Evolutionary conservation across 2,329 filamentous ascomycete species (phyloP), one percentile per base, ranked within the genome.

Genomic region (Fonsecaea pugnacius): DNA sequence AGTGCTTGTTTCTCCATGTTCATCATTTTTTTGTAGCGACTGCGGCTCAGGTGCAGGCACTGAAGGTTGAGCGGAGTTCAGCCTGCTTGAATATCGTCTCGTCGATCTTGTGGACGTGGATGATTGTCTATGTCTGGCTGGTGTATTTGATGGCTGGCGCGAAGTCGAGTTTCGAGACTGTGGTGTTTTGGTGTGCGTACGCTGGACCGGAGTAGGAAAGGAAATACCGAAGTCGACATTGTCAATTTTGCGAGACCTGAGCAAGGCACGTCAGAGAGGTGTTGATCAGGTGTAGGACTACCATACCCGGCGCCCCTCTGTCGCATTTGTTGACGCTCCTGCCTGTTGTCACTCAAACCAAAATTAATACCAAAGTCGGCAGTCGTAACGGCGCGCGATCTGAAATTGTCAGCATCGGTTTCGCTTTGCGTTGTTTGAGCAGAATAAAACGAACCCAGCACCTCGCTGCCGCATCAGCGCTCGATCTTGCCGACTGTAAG

Each of bases 381-480:
- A 16, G 52, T 57, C 14, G 50, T 51, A n/a, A 69, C 52, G 21
- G 58, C 51, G 33, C 67, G 66, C 21, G 63, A 62, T 54, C 62
- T 59, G 58, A 24, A 3, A 40, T 33, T 21, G 38, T 59, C 43
- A 61, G 50, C 38, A 24, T 48, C 36, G 58, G 60, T 36, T 32
- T 43, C 12, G 60, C 65, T 65, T 54, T 8, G 43, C 7, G 3
- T n/a, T 10, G 12, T 50, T 24, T 30, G 4, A 27, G n/a, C 38
- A 36, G 16, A 10, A 52, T 55, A 70, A 5, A 72, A 75, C 81
- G 72, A 81, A 85, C 82, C 79, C 83, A 73, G 83, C 83, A 73
- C 83, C 83, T 72, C 83, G 83, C 75, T 84, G 80, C 75, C 83
- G 83, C 81, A 84, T 83, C 72, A 81, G 80, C 72, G 79, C 79